Base-by-base conservation (phyloP, 2,329 filamentous ascomycete species). In the Diaporthe longicolla region DNA sequence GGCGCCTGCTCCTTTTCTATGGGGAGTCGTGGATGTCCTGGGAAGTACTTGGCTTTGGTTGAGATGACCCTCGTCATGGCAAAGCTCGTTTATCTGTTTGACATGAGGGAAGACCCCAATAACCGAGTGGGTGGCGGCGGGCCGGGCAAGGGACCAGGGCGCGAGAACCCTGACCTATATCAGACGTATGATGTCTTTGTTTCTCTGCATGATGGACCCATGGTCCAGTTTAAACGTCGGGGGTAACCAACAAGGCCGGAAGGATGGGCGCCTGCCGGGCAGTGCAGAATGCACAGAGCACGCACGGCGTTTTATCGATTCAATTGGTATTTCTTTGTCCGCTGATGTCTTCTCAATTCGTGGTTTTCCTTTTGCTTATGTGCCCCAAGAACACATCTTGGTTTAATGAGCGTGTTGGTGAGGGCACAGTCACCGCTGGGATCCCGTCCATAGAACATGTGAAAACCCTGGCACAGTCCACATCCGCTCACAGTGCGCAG, bases 21-120 rank as follows among this genome's bases (percentile, higher is more conserved):
- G n/a, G 72, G 72, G 1, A 35, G 63, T 3, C 66, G 72, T 15
- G 72, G 66, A 7, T 73, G 72, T 29, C 24, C 61, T 26, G 72
- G 72, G 21, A 73, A 73, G 58, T 65, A 71, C 15, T 15, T 73
- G 57, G 72, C 66, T 5, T 63, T 37, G 45, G 63, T 73, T 8
- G 72, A 73, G 26, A 73, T 73, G 72, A 54, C 48, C 3, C n/a
- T 73, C 1, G 72, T 70, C 1, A 10, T 73, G 45, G 72, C 72
- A 8, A 73, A 73, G 17, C 32, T 73, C 19, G 5, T 70, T 1
- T 54, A 61, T 29, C 24, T 19, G 26, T 73, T 73, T 26, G 72
- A 73, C 11, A 54, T 73, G 32, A 17, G 55, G n/a, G 48, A 58
- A 8, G 55, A 70, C 17, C 43, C 72, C 17, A 40, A 4, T 19